phyloP scores from a whole-genome alignment of 2,329 filamentous ascomycete genomes.

The Thielaviopsis populi region DNA sequence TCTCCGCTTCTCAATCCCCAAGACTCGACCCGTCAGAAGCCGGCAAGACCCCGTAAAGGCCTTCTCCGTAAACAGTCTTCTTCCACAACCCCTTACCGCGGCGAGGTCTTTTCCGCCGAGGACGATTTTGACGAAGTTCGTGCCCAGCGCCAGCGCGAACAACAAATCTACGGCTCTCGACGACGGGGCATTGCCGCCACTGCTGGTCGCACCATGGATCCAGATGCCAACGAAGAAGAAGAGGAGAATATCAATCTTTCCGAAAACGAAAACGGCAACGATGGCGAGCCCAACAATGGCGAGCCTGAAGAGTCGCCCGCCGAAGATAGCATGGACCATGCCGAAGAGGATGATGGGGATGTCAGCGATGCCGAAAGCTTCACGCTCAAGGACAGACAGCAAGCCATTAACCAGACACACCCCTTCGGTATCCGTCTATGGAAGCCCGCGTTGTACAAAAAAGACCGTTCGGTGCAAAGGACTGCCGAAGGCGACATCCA shows the following conservation, averaged over 20 bases:
- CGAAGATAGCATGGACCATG: constrained; percentile 34
- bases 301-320: constrained; percentile 24
- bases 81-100: constrained; percentile 56
- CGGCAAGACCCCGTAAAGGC: constrained; percentile 25
- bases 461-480: constrained; percentile 88
- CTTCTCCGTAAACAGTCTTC: constrained; percentile 63
- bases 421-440: constrained; percentile 97
- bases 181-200: constrained; percentile 23
- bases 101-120: constrained; percentile 80
- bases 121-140: constrained; percentile 73
- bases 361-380: constrained; percentile 93
- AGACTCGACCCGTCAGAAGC: constrained; percentile 47
- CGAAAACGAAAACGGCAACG: constrained; percentile 20
- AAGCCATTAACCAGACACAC: constrained; percentile 97
- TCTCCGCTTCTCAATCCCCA: constrained; percentile 35
- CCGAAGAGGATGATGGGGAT: constrained; percentile 49
- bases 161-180: constrained; percentile 23
- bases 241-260: constrained; percentile 19
- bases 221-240: constrained; percentile 29
- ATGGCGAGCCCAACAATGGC: constrained; percentile 19
- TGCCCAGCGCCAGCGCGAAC: constrained; percentile 40
- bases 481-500: constrained; percentile 95
- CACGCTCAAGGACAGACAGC: constrained; percentile 88
- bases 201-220: constrained; percentile 22
- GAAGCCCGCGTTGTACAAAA: constrained; percentile 98